Base-by-base conservation (phyloP, 352 stramenopile genomes). In the Phytophthora foliorum region DNA sequence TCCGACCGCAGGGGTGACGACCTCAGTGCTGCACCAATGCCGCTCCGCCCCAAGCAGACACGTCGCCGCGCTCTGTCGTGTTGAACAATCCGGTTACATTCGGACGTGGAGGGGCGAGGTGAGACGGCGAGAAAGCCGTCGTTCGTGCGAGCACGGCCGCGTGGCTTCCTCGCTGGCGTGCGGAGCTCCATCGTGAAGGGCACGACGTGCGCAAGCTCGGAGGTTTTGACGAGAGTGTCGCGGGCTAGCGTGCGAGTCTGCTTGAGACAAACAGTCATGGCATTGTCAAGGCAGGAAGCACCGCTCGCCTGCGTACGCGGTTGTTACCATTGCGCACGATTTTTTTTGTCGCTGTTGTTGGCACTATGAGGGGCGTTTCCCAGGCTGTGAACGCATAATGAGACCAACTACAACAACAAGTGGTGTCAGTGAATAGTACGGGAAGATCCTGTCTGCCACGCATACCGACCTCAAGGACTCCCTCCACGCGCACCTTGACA, bases 401-500 rank as follows among this genome's bases (percentile, higher is more conserved):
- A 74, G 21, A 84, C 67, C 24, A 84, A 70, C 74, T 84, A 34
- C 36, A 57, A 38, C 49, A 31, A 67, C 16, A 1, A 32, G 17
- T 24, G 31, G 17, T 41, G 21, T 61, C 7, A 59, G 36, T 56
- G 25, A 52, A 48, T 49, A 16, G 6, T 19, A 45, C 13, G 7
- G 6, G 42, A 27, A 34, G 29, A 13, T 9, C 6, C 1, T 39
- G 17, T 19, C 44, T 44, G 10, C 21, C 4, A 34, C 7, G 9
- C 29, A 34, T 14, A 65, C 62, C 42, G 49, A 90, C 82, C 80
- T 90, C 80, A 0, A 88, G 74, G 17, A 90, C 68, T 9, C 78
- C 74, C 31, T 87, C 82, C 19, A 90, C 69, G 3, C 80, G 82
- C 17, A 63, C 55, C 57, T 88, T 88, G 10, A 90, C 57, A 36